Conservation (phyloP, 1,284 basidiomycete species). For the Ceratobasidium theobromae region DNA sequence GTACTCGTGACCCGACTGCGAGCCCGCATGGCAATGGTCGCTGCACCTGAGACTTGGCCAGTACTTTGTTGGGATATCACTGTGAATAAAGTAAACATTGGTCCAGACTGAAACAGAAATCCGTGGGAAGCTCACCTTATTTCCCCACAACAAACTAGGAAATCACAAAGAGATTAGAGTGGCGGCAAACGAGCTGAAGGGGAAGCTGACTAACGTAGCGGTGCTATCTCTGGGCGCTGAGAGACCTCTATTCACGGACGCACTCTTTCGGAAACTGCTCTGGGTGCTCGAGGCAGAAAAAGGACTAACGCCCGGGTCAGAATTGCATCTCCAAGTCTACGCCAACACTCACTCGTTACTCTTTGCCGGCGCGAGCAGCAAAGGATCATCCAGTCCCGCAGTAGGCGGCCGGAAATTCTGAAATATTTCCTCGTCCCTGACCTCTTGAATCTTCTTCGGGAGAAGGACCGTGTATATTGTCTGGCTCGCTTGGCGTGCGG, state of each 20-base stretch:
- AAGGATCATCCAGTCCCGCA: constrained; percentile 5
- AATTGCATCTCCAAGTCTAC: background rate
- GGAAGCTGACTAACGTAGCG: constrained; percentile 3
- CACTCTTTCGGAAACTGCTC: background rate
- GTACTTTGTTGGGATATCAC: too few species aligned
- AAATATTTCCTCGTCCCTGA: constrained; percentile 27
- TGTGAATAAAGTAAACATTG: too few species aligned
- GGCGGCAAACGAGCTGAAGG: background rate
- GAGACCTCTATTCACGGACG: background rate
- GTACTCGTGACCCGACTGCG: too few species aligned
- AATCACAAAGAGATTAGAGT: background rate
- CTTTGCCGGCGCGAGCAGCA: constrained; percentile 2
- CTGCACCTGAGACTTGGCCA: too few species aligned
- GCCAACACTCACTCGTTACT: background rate
- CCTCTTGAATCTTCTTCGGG: constrained; percentile 22
- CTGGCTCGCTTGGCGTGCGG: constrained; percentile 5
- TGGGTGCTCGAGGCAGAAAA: background rate
- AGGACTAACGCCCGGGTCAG: background rate
- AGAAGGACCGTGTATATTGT: constrained; percentile 18
- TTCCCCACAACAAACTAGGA: constrained; percentile 16
- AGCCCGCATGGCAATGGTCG: too few species aligned
- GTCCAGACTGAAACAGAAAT: background rate
- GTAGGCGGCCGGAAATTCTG: constrained; percentile 23
- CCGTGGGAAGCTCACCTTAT: background rate
- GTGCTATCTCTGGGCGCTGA: background rate